Base-by-base conservation (phyloP, 352 stramenopile genomes). In the Globisporangium perplexum region DNA sequence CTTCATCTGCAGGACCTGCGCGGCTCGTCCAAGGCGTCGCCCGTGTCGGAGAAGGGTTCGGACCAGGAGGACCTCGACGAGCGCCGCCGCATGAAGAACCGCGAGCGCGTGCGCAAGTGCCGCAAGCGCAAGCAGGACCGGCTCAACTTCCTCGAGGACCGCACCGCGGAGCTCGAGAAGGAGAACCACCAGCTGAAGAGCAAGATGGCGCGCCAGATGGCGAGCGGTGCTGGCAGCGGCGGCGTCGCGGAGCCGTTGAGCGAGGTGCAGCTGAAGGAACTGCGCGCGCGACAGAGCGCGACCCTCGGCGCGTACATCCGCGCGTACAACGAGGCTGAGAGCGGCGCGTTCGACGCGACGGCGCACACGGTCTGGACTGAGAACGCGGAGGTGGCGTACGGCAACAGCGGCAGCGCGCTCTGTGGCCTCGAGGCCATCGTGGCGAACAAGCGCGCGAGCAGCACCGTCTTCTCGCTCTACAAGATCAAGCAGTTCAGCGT, bases 61-160 rank as follows among this genome's bases (percentile, higher is more conserved):
- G 80, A 91, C 55, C 77, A 83, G 49, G 81, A 92, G 28, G 83
- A 93, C 47, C 51, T 93, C n/a, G 83, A 93, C 46, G 83, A 90
- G 54, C 81, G 80, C 20, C 83, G 83, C 17, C 78, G 83, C 48
- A 90, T 93, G 82, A 94, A 93, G 66, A 94, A 94, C 68, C 82
- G 84, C 28, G 84, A 94, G 66, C 82, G 82, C 44, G 84, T 94
- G 31, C 84, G 84, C 71, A 94, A 94, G 71, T 94, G 82, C 64
- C 79, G 84, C 45, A 94, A 94, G 64, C 82, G 82, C 53, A 94
- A 94, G 60, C 84, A 94, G 52, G 84, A 94, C 58, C 82, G 84
- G 3, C 70, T 94, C 8, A 93, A 94, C 68, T 93, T 90, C 47
- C 44, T 94, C 28, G 84, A 94, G 45, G 84, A 94, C 51, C 84